These are phyloP conservation scores for Thielaviopsis punctulata DNA, from an alignment of 2,329 filamentous ascomycete genomes.

Conservation along the genomic window DNA sequence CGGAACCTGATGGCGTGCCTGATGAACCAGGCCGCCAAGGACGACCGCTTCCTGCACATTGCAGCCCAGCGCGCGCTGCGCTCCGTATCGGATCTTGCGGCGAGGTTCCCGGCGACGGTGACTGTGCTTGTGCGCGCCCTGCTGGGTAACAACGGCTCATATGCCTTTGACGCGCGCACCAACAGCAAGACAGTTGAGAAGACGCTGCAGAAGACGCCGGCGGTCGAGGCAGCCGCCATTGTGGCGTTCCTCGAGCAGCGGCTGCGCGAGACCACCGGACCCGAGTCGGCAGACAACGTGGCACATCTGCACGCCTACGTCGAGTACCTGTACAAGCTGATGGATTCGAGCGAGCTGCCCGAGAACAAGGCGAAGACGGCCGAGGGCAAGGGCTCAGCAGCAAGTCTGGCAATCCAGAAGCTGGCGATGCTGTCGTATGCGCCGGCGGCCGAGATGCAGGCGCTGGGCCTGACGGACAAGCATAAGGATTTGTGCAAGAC, in stretches of 20 bases:
- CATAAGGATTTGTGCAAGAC: constrained; percentile 36
- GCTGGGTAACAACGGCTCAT: constrained; percentile 50
- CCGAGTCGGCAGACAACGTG: constrained; percentile 5
- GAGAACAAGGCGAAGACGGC: constrained; percentile 20
- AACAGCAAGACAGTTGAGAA: constrained; percentile 73
- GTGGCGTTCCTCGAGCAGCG: constrained; percentile 31
- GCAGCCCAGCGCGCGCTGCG: constrained; percentile 64
- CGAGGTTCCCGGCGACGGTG: constrained; percentile 41
- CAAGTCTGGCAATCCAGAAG: constrained; percentile 30
- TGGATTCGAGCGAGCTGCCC: constrained; percentile 22
- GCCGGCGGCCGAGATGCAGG: constrained; percentile 23
- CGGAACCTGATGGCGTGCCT: constrained; percentile 67
- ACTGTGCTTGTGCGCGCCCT: constrained; percentile 46
- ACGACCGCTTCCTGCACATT: constrained; percentile 64
- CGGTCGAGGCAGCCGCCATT: constrained; percentile 36
- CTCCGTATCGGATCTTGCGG: constrained; percentile 46
- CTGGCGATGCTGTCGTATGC: constrained; percentile 40
- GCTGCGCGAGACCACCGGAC: constrained; percentile 15
- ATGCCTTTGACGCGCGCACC: constrained; percentile 73
- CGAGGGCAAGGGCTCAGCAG: constrained; percentile 16
- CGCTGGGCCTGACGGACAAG: constrained; percentile 31
- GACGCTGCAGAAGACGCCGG: constrained; percentile 43
- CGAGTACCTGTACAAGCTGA: constrained; percentile 36
- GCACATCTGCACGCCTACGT: constrained; percentile 29
- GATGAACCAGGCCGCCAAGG: constrained; percentile 63